phyloP scores from a whole-genome alignment of 345 rosid species.

The Eucalyptus microcorys region DNA sequence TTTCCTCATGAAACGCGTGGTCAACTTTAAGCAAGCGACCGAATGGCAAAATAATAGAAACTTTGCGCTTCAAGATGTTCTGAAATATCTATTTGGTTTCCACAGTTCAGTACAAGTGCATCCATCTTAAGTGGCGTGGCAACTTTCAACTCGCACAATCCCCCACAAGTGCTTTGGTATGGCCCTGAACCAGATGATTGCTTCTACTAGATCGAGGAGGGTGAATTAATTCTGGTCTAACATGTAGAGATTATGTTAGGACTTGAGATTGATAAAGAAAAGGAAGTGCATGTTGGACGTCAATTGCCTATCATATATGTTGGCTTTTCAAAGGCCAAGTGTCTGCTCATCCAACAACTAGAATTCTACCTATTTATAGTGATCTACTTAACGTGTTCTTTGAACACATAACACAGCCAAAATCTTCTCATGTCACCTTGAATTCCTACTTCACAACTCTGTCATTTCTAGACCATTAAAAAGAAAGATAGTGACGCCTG shows the following conservation, averaged over 20 bases:
- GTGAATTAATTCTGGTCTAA: neutral
- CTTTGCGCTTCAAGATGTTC: neutral
- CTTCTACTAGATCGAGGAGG: neutral
- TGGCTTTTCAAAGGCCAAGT: neutral
- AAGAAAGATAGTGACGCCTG: neutral
- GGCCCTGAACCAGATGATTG: neutral
- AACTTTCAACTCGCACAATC: neutral
- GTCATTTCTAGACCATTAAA: neutral
- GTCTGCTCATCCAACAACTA: neutral
- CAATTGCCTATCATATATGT: neutral
- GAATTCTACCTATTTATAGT: neutral
- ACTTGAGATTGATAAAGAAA: neutral
- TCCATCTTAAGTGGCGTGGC: neutral
- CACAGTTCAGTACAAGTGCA: neutral
- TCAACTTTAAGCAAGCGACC: neutral
- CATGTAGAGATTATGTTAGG: neutral
- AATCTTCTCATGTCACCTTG: neutral
- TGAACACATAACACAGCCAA: neutral
- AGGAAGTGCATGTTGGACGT: neutral
- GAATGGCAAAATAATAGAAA: neutral
- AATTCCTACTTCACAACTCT: neutral
- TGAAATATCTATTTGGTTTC: neutral
- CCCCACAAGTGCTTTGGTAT: neutral
- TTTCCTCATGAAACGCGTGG: neutral
- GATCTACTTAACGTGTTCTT: neutral